These are phyloP conservation scores for Cicer chorassanicum DNA, from an alignment of 306 rosid genomes.

Conservation along the genomic window DNA sequence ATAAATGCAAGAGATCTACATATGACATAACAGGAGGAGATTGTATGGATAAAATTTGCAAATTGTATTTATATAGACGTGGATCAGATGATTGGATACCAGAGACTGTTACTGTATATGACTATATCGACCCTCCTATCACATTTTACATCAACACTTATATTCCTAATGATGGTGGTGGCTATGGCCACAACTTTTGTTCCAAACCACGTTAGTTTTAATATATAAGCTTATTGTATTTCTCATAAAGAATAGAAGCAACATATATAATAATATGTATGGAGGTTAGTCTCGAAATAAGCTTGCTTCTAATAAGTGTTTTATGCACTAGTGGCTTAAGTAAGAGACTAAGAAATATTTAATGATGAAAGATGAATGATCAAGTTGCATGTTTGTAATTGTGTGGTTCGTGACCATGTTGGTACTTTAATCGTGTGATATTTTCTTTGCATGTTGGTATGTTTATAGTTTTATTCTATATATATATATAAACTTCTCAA, in stretches of 20 bases:
- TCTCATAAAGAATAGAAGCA: too few species aligned
- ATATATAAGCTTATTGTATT: background rate
- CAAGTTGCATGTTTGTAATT: too few species aligned
- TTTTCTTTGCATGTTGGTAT: too few species aligned
- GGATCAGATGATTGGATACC: slow-evolving; percentile 76
- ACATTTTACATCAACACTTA: slow-evolving; percentile 47
- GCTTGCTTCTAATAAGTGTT: background rate
- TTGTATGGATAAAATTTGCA: slow-evolving; percentile 59
- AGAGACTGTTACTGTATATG: slow-evolving; percentile 53
- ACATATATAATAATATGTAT: too few species aligned
- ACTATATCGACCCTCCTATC: slow-evolving; percentile 41
- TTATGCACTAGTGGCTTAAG: background rate
- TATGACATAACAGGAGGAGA: slow-evolving; percentile 59
- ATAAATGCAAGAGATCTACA: slow-evolving; percentile 53
- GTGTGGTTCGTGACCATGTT: too few species aligned
- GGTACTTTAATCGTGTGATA: too few species aligned
- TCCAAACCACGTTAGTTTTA: too few species aligned
- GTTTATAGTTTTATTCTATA: too few species aligned
- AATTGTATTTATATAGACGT: slow-evolving; percentile 55
- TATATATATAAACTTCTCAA: too few species aligned
- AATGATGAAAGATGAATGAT: background rate
- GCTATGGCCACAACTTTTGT: slow-evolving; percentile 58
- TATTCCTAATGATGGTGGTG: slow-evolving; percentile 47
- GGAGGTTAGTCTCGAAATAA: too few species aligned
- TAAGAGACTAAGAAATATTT: background rate